A percentile compares a stretch with the other conserved stretches of the same genome.
phyloP scores from a whole-genome alignment of 805 yeast genomes.

The Cyberlindnera xishuangbannaensis region DNA sequence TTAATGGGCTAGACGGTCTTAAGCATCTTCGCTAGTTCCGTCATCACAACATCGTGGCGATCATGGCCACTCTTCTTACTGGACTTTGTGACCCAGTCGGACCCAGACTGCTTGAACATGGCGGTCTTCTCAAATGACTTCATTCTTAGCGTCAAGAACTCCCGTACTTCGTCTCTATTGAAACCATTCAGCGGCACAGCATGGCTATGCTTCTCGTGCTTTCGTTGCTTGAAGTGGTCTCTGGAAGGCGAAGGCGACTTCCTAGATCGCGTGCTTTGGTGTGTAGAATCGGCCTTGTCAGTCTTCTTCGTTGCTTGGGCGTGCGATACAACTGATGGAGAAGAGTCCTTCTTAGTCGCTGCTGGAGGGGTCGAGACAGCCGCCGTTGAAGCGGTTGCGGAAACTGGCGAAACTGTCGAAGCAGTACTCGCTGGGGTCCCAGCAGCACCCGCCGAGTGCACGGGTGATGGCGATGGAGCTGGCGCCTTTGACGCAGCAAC shows the following conservation, averaged over 20 bases:
- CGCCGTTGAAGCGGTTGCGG: too few relatives aligned
- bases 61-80: slow-evolving; percentile 6
- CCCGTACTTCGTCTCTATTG: slow-evolving; percentile 9
- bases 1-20: too few relatives aligned
- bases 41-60: slow-evolving; percentile 9
- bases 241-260: slow-evolving; percentile 8
- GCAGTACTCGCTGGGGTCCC: too few relatives aligned
- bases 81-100: slow-evolving; percentile 11
- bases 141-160: slow-evolving; percentile 6
- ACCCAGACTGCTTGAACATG: slow-evolving; percentile 5
- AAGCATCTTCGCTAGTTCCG: slow-evolving; percentile 8
- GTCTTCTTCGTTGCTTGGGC: neutral
- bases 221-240: neutral
- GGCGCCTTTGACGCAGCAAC: neutral
- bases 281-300: neutral
- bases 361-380: too few relatives aligned
- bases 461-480: too few relatives aligned
- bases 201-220: too few relatives aligned
- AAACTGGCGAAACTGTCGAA: too few relatives aligned
- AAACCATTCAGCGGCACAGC: slow-evolving; percentile 8
- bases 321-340: neutral
- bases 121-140: slow-evolving; percentile 2
- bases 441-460: too few relatives aligned
- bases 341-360: too few relatives aligned
- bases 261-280: slow-evolving; percentile 4